phyloP scores from a whole-genome alignment of 495 filamentous ascomycete genomes.

The Tuber microsphaerosporum region DNA sequence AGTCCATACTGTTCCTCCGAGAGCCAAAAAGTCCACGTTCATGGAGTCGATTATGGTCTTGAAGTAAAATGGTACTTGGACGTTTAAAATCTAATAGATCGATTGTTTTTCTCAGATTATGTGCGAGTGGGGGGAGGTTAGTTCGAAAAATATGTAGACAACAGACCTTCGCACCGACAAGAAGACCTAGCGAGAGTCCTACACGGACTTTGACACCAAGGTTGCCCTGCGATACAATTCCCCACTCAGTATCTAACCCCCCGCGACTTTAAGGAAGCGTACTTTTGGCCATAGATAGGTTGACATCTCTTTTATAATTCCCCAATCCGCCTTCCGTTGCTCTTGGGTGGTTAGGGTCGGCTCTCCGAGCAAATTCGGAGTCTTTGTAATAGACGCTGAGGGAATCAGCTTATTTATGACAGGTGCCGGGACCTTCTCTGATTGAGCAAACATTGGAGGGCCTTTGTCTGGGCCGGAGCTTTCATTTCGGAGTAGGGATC shows the following conservation, averaged over 20 bases:
- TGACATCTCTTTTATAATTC: slow-evolving; percentile 95
- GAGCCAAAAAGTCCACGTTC: slow-evolving; percentile 81
- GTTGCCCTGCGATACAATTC: slow-evolving; percentile 53
- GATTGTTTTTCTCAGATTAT: slow-evolving; percentile 5
- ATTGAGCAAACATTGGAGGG: neutral
- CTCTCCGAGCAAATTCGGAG: slow-evolving; percentile 26
- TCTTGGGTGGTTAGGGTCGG: slow-evolving; percentile 55
- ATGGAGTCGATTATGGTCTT: slow-evolving; percentile 94
- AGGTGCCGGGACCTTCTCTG: neutral
- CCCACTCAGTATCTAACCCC: slow-evolving; percentile 1
- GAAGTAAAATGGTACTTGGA: slow-evolving; percentile 98
- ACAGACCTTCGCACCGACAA: slow-evolving; percentile 72
- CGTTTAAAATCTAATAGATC: slow-evolving; percentile 65
- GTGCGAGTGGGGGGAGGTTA: neutral
- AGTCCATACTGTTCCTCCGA: slow-evolving; percentile 79
- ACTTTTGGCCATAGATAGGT: slow-evolving; percentile 95
- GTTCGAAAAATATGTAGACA: neutral
- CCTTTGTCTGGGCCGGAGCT: neutral
- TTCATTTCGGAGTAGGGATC: neutral
- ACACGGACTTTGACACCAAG: slow-evolving; percentile 77
- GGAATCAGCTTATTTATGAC: neutral
- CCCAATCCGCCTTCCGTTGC: slow-evolving; percentile 94
- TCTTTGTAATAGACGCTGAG: neutral
- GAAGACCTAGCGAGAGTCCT: slow-evolving; percentile 65
- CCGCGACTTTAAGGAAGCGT: slow-evolving; percentile 17